Conservation (phyloP, 345 rosid genomes). For the Acer negundo region DNA sequence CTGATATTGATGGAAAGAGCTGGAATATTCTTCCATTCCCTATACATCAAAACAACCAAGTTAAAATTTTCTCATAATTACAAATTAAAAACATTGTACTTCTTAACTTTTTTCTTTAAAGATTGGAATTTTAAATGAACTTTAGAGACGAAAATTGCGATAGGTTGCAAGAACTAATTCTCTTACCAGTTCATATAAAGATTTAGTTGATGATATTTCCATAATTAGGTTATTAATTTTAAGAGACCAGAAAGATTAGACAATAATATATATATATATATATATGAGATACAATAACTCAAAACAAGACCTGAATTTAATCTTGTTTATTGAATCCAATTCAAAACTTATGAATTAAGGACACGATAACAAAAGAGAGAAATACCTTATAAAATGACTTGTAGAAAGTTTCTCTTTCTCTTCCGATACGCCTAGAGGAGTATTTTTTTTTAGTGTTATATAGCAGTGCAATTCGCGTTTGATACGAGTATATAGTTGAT, state of each 20-base stretch:
- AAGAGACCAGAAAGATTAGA: constrained; percentile 2
- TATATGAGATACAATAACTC: too few species aligned
- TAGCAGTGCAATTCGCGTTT: not conserved
- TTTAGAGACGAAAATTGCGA: not conserved
- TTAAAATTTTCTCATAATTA: not conserved
- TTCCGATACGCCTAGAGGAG: not conserved
- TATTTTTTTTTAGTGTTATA: not conserved
- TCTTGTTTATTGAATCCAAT: too few species aligned
- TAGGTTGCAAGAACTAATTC: not conserved
- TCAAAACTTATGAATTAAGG: too few species aligned
- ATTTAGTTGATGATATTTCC: constrained; percentile 13
- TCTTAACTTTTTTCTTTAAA: not conserved
- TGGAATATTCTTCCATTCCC: constrained; percentile 38
- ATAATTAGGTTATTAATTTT: not conserved
- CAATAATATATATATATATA: not conserved
- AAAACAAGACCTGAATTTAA: too few species aligned
- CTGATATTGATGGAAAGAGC: constrained; percentile 28
- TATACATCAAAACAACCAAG: not conserved
- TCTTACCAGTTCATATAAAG: constrained; percentile 7
- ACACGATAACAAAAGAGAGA: too few species aligned
- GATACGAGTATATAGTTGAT: not conserved
- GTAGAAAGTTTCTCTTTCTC: not conserved
- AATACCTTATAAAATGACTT: not conserved
- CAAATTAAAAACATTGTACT: not conserved
- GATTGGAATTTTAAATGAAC: not conserved